phyloP scores from a whole-genome alignment of 2,329 filamentous ascomycete genomes.

The Thielaviopsis euricoi region DNA sequence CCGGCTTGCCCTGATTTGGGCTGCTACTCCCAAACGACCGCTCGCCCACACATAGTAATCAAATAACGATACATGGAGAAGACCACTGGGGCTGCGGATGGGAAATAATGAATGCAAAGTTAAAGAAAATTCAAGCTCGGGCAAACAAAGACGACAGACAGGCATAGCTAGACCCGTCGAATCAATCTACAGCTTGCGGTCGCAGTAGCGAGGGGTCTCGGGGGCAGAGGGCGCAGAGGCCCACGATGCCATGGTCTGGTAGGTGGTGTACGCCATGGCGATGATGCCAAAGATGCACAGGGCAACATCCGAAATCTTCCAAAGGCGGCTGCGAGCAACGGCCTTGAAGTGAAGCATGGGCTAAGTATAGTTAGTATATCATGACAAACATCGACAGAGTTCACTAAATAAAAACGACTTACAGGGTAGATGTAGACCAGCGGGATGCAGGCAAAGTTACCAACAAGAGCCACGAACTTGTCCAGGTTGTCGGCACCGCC shows the following conservation, averaged over 20 bases:
- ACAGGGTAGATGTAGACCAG: constrained; percentile 96
- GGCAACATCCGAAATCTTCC: constrained; percentile 54
- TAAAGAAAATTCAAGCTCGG: neutral
- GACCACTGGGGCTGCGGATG: too few species aligned
- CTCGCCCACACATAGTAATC: neutral
- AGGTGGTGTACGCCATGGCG: constrained; percentile 85
- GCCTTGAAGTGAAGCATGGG: constrained; percentile 78
- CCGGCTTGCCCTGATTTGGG: too few species aligned
- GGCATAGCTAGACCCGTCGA: neutral
- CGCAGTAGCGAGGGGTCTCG: constrained; percentile 36
- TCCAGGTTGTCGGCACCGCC: constrained; percentile 82
- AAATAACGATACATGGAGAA: neutral
- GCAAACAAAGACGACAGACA: neutral
- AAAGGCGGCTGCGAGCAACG: constrained; percentile 51
- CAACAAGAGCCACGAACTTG: constrained; percentile 92
- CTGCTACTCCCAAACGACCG: too few species aligned
- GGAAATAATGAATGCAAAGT: neutral
- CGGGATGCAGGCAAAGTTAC: constrained; percentile 94
- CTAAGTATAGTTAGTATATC: constrained; percentile 29
- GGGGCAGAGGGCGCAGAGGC: constrained; percentile 35
- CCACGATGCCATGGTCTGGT: constrained; percentile 78
- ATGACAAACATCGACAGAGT: neutral
- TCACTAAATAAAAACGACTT: constrained; percentile 25
- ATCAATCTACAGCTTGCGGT: constrained; percentile 19
- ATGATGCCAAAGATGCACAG: constrained; percentile 70